These are phyloP conservation scores for Trichoderma asperellum DNA, from an alignment of 2,329 filamentous ascomycete species.

Conservation along the genomic window DNA sequence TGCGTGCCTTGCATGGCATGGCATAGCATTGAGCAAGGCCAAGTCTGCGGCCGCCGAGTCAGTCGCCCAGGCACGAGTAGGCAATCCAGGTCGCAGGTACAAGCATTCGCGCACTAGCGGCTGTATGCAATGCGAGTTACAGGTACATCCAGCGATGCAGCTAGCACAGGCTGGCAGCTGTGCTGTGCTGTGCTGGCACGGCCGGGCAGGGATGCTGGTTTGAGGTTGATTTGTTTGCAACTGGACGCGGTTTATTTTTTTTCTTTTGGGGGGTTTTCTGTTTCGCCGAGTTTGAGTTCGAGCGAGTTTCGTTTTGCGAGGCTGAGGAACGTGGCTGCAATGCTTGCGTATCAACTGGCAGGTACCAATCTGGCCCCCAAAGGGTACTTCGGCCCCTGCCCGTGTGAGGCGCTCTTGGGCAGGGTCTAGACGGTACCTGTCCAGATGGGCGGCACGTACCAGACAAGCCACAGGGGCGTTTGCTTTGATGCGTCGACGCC, in stretches of 20 bases:
- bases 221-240: background rate
- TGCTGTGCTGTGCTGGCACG: constrained; percentile 10
- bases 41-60: constrained; percentile 13
- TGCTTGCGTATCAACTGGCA: background rate
- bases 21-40: background rate
- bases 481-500: constrained; percentile 13
- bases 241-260: no score
- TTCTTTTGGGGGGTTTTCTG: no score
- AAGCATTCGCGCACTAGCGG: background rate
- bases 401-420: background rate
- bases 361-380: background rate
- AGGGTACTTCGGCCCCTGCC: background rate
- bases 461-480: constrained; percentile 3
- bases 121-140: constrained; percentile 1
- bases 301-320: background rate
- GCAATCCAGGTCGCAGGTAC: constrained; percentile 10
- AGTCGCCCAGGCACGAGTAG: constrained; percentile 17
- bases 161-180: background rate
- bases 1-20: constrained; percentile 24
- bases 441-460: background rate
- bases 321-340: constrained; percentile 1
- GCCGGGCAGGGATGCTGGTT: constrained; percentile 1
- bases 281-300: background rate
- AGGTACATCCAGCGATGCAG: background rate
- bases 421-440: background rate